Percentiles rank a stretch among this genome's conserved stretches.
Evolutionary conservation across 176 grass and related monocot genomes (phyloP).

Genomic region (Eleusine indica): DNA sequence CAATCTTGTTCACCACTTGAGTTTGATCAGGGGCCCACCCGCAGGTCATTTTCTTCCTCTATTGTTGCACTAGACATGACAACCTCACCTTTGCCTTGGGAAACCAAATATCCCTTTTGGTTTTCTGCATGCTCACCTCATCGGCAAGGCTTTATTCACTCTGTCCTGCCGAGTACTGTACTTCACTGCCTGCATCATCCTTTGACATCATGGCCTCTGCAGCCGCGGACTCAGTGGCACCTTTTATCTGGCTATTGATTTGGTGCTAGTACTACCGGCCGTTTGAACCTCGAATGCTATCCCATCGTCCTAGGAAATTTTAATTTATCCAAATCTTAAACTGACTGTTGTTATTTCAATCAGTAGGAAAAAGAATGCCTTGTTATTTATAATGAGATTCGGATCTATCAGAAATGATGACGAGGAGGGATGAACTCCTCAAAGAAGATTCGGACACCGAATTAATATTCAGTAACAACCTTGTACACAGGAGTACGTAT

Average conservation of each 20-base stretch:
- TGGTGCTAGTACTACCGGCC: not conserved
- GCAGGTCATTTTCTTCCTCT: not conserved
- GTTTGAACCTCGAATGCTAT: not conserved
- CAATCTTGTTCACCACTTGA: conserved; percentile 16
- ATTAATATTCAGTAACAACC: not conserved
- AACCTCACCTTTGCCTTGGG: conserved; percentile 28
- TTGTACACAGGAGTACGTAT: not conserved
- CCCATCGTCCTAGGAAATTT: not conserved
- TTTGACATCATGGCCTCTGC: conserved; percentile 15
- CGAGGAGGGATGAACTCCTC: not conserved
- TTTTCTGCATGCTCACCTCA: not conserved
- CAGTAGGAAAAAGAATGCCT: not conserved
- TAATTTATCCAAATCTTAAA: not conserved
- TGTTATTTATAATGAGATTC: not conserved
- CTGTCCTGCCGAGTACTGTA: conserved; percentile 9
- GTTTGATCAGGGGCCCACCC: conserved; percentile 24
- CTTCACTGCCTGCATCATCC: not conserved
- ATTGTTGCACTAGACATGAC: not conserved
- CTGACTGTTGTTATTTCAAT: not conserved
- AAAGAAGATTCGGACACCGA: too few species aligned
- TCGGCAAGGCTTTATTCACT: conserved; percentile 16
- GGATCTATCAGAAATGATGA: not conserved
- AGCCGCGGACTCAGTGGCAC: not conserved
- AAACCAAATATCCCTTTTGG: conserved; percentile 36
- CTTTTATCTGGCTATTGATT: not conserved